Base-by-base conservation (phyloP, 306 rosid species). In the Lathyrus sativus region DNA sequence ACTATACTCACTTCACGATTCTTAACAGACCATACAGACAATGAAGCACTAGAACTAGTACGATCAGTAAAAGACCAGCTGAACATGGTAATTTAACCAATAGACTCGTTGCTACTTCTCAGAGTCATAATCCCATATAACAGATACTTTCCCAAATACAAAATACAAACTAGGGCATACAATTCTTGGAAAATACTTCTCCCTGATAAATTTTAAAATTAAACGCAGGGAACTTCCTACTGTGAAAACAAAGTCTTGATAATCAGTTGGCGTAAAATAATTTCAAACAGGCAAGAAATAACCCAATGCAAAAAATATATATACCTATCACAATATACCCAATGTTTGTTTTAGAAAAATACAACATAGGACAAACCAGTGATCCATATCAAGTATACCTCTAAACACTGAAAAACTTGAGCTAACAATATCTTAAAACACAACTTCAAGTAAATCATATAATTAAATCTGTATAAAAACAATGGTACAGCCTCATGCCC, bases 401-500 rank as follows among this genome's bases (percentile, higher is more conserved):
- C 73, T 71, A 26, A 74, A 61, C 12, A 58, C 58, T 8, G 8
- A 68, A 22, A 70, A 50, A 22, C 28, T 57, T 19, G 31, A 64
- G 70, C 66, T 45, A 60, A 59, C 50, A 70, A 39, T 13, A 74
- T 67, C 57, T 15, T 15, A 10, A 74, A 66, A 59, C 70, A 82
- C 71, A 74, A 66, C 17, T 78, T 65, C 38, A 29, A 78, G 43
- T 67, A 68, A 67, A 55, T 68, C 26, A 67, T 63, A 76, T 68
- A 61, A 67, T 57, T 49, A 67, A 55, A 70, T 63, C 35, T 72
- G 71, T 72, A 57, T 67, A 75, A 56, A 71, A 75, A 67, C 76
- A 62, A 62, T 12, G 18, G 41, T 49, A 44, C 74, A 62, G 53
- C 74, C 45, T 62, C 64, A 49, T 65, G 73, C 51, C 66, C 7